A percentile compares a stretch with the other conserved stretches of the same genome.
Conservation (phyloP, 768 basidiomycete genomes). For the Boletus tomentosulus region DNA sequence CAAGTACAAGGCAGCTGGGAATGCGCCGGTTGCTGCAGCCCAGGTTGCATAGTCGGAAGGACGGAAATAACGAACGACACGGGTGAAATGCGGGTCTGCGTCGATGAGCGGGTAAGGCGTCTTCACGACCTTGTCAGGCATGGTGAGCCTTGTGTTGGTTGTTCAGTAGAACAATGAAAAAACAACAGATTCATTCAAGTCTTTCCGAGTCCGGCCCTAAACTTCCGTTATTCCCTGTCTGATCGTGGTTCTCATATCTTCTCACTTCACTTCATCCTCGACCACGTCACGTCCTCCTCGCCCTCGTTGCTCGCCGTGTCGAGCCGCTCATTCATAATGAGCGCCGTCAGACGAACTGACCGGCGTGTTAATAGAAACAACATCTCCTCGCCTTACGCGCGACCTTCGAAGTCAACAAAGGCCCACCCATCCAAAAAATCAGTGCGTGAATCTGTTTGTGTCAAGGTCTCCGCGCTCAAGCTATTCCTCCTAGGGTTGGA, state of each 20-base stretch:
- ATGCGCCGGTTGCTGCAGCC: slow-evolving; percentile 75
- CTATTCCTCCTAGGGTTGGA: slow-evolving; percentile 40
- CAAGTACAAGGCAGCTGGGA: slow-evolving; percentile 74
- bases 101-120: slow-evolving; percentile 91
- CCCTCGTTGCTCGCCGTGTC: slow-evolving; percentile 1
- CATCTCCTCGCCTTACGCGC: slow-evolving; percentile 55
- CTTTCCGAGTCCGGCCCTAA: slow-evolving; percentile 30
- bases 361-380: slow-evolving; percentile 35
- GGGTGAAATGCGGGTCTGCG: slow-evolving; percentile 81
- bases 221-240: slow-evolving; percentile 14
- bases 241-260: slow-evolving; percentile 23
- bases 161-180: slow-evolving; percentile 6
- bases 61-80: slow-evolving; percentile 88
- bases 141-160: slow-evolving; percentile 2
- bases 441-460: slow-evolving; percentile 28
- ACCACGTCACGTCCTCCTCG: not conserved
- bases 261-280: slow-evolving; percentile 13
- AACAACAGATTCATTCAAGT: slow-evolving; percentile 3
- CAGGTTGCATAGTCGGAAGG: slow-evolving; percentile 83
- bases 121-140: slow-evolving; percentile 46
- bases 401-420: slow-evolving; percentile 29
- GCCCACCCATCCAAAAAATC: slow-evolving; percentile 42
- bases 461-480: slow-evolving; percentile 8
- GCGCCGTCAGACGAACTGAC: slow-evolving; percentile 48
- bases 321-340: slow-evolving; percentile 39